Evolutionary conservation across 192 early-diverging fungal genomes (phyloP).

Genomic region (Mortierella hygrophila): DNA sequence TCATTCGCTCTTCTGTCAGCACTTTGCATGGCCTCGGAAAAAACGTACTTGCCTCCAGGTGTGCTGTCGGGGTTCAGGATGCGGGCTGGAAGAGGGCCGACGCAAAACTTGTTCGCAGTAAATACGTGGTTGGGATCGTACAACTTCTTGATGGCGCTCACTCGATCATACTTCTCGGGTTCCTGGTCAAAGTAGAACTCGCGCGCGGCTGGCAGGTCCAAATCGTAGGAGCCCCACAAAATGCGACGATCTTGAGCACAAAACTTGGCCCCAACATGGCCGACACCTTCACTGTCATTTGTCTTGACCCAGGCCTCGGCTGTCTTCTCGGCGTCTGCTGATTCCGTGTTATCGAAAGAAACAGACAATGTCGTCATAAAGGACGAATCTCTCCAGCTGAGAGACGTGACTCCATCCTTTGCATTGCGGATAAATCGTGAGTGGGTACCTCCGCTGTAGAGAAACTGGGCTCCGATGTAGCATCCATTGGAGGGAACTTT

Average conservation of each 20-base stretch:
- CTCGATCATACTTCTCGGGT: neutral
- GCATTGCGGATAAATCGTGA: conserved; percentile 16
- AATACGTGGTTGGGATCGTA: neutral
- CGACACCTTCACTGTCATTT: conserved; percentile 13
- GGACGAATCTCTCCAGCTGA: conserved; percentile 30
- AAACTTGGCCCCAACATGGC: neutral
- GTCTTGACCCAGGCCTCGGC: neutral
- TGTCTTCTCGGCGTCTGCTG: neutral
- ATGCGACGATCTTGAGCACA: conserved; percentile 28
- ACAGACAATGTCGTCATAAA: conserved; percentile 23
- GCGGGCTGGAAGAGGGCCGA: neutral
- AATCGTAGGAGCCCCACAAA: conserved; percentile 27
- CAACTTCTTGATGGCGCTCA: neutral
- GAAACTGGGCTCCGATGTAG: conserved; percentile 18
- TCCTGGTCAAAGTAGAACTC: conserved; percentile 1
- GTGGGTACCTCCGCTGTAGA: conserved; percentile 19
- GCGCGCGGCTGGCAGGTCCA: conserved; percentile 14
- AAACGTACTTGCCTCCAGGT: no score
- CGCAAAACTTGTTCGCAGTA: neutral
- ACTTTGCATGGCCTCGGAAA: no score
- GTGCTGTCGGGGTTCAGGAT: no score
- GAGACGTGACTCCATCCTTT: conserved; percentile 12
- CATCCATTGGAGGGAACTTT: no score
- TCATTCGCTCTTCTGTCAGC: no score
- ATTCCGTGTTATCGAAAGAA: conserved; percentile 15